phyloP scores from a whole-genome alignment of 2,329 filamentous ascomycete species.

The Cercospora zeina region DNA sequence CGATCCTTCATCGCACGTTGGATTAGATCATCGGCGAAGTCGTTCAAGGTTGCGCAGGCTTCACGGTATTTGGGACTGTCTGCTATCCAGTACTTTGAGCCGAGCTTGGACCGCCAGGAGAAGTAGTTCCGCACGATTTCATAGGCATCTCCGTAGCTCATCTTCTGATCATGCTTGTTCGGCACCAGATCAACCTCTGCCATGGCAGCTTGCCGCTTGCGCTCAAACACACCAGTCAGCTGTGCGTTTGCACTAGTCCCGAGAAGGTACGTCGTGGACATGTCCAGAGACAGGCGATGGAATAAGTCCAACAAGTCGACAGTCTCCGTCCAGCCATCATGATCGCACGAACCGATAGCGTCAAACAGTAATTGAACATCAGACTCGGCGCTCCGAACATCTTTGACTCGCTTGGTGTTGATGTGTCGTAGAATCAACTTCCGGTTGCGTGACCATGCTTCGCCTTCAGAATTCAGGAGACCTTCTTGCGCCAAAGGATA shows the following conservation, averaged over 20 bases:
- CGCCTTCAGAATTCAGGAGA: constrained; percentile 27
- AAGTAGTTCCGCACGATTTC: constrained; percentile 32
- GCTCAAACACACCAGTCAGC: constrained; percentile 26
- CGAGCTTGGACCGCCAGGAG: constrained; percentile 28
- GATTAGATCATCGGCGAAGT: constrained; percentile 28
- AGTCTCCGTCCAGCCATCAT: constrained; percentile 31
- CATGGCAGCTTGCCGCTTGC: constrained; percentile 26
- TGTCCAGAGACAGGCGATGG: constrained; percentile 43
- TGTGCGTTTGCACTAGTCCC: constrained; percentile 36
- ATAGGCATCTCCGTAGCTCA: constrained; percentile 28
- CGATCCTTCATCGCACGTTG: constrained; percentile 21
- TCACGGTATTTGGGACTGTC: constrained; percentile 45
- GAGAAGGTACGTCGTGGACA: constrained; percentile 40
- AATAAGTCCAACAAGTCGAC: constrained; percentile 39
- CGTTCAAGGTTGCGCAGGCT: constrained; percentile 38
- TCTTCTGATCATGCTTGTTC: constrained; percentile 16
- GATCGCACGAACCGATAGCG: constrained; percentile 20
- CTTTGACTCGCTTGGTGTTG: constrained; percentile 25
- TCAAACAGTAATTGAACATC: constrained; percentile 27
- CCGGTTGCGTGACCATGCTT: constrained; percentile 27
- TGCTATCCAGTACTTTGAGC: constrained; percentile 46
- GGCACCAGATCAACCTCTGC: constrained; percentile 29
- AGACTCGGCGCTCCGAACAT: constrained; percentile 22
- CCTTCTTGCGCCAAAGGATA: constrained; percentile 30
- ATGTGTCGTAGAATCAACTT: constrained; percentile 30